These are phyloP conservation scores for Aspergillus saccharolyticus DNA, from an alignment of 495 filamentous ascomycete species.

Conservation along the genomic window DNA sequence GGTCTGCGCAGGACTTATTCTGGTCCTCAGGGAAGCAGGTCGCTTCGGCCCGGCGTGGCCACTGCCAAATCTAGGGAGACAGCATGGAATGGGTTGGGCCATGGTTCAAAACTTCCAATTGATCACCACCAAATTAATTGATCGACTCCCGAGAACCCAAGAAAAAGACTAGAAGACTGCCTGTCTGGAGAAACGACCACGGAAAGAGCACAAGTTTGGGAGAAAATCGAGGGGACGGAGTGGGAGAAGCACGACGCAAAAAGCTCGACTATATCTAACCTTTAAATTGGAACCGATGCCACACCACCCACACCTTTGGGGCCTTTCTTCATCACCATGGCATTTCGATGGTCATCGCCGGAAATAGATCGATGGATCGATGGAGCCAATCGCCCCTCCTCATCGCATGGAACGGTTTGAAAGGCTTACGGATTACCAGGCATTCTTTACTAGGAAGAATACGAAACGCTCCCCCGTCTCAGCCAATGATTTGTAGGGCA, in stretches of 20 bases:
- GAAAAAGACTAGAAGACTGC: neutral
- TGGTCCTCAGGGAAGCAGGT: conserved; percentile 34
- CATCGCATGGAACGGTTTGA: conserved; percentile 3
- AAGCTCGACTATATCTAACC: neutral
- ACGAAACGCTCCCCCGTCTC: conserved; percentile 1
- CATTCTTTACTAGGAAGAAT: conserved; percentile 1
- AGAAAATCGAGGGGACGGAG: neutral
- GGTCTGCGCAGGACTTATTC: conserved; percentile 27
- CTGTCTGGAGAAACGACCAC: neutral
- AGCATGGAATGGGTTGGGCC: conserved; percentile 36
- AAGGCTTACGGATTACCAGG: conserved; percentile 4
- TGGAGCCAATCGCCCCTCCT: conserved; percentile 10
- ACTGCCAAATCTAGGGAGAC: conserved; percentile 33
- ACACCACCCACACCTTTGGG: neutral
- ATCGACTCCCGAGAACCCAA: neutral
- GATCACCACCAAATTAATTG: too few relatives aligned
- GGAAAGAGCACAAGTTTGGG: neutral
- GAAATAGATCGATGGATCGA: conserved; percentile 10
- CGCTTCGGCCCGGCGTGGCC: conserved; percentile 29
- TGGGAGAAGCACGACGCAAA: neutral
- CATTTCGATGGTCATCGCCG: conserved; percentile 2
- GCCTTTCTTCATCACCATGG: conserved; percentile 2
- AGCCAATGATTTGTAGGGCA: conserved; percentile 7
- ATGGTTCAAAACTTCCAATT: conserved; percentile 21
- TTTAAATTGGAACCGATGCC: conserved; percentile 16